A percentile compares a stretch with the other conserved stretches of the same genome.
These are phyloP conservation scores for Neonectria coccinea DNA, from an alignment of 2,329 filamentous ascomycete genomes.

Conservation along the genomic window DNA sequence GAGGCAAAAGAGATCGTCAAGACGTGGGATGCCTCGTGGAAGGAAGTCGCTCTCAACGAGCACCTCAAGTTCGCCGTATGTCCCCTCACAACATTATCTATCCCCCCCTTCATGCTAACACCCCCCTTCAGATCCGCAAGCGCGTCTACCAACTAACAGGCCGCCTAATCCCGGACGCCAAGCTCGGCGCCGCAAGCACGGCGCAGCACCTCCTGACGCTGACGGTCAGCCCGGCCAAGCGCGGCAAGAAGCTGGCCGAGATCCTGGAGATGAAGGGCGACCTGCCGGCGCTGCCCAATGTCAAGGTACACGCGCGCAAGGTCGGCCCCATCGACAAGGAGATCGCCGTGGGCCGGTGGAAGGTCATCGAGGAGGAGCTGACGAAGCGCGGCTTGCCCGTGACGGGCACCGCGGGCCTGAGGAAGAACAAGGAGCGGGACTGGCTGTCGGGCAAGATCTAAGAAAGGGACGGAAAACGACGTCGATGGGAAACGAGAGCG, in stretches of 20 bases:
- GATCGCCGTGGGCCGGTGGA: slow-evolving; percentile 78
- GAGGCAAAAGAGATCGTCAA: slow-evolving; percentile 58
- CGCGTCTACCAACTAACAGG: slow-evolving; percentile 86
- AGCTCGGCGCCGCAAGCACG: slow-evolving; percentile 67
- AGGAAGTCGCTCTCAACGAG: slow-evolving; percentile 67
- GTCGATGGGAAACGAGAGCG: slow-evolving; percentile 16
- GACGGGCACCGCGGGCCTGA: slow-evolving; percentile 57
- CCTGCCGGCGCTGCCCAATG: slow-evolving; percentile 72
- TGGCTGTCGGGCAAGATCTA: slow-evolving; percentile 56
- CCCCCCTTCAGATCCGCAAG: slow-evolving; percentile 76
- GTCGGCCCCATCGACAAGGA: slow-evolving; percentile 80
- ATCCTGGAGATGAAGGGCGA: slow-evolving; percentile 61
- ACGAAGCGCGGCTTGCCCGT: slow-evolving; percentile 70
- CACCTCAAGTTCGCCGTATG: slow-evolving; percentile 81
- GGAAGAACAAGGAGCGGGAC: slow-evolving; percentile 57
- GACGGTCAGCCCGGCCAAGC: slow-evolving; percentile 65
- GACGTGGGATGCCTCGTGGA: slow-evolving; percentile 68
- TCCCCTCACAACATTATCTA: slow-evolving; percentile 33
- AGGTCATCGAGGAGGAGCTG: slow-evolving; percentile 81
- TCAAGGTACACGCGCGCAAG: slow-evolving; percentile 73
- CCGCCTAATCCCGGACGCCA: slow-evolving; percentile 77
- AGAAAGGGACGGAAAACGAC: slow-evolving; percentile 18
- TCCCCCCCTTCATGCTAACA: slow-evolving; percentile 29
- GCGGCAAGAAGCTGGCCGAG: slow-evolving; percentile 72
- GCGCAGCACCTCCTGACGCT: slow-evolving; percentile 66